Evolutionary conservation across 2,329 filamentous ascomycete genomes (phyloP), one percentile per base, ranked within the genome.

Genomic region (Tolypocladium tropicale): DNA sequence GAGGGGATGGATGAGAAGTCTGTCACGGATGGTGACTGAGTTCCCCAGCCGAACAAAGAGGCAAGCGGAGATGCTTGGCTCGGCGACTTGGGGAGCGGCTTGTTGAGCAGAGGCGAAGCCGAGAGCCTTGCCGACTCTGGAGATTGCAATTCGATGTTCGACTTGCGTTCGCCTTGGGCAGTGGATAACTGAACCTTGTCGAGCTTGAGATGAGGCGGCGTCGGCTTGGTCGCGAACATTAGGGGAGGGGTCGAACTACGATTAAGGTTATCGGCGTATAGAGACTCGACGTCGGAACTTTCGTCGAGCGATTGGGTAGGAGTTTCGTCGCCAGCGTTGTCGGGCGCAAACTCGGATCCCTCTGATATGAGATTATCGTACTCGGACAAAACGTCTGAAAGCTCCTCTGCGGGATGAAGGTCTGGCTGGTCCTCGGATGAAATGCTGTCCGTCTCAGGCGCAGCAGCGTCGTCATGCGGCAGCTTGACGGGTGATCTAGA

Each of bases 1-100:
- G 81, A 83, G 4, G 78, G 76, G 33, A 80, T 72, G 57, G 80
- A 79, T 2, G 79, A 82, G 61, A 74, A 76, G 43, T 81, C 77
- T 21, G 78, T 78, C 52, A 68, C 70, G 23, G 77, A 74, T 10
- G 77, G 74, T 37, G 77, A 75, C 52, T 71, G 69, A 54, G 72
- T 72, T 52, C 65, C 66, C 81, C 81, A 83, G 63, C 75, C 77
- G 63, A 83, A 82, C 62, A 82, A 75, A 33, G 69, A 73, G 54
- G 76, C 76, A 59, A 82, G 72, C 68, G 65, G 79, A 68, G 55
- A 79, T 70, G 61, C 68, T 67, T 57, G 78, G 55, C 69, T 69
- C 2, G 81, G 80, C 7, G 80, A 83, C 60, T 74, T 81, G 12
- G 80, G 79, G 5, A 81, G 65, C 30, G 78, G 78, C 60, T 81